A percentile compares a stretch with the other conserved stretches of the same genome.
Evolutionary conservation across 768 basidiomycete species (phyloP).

Genomic region (Pluteus cervinus): DNA sequence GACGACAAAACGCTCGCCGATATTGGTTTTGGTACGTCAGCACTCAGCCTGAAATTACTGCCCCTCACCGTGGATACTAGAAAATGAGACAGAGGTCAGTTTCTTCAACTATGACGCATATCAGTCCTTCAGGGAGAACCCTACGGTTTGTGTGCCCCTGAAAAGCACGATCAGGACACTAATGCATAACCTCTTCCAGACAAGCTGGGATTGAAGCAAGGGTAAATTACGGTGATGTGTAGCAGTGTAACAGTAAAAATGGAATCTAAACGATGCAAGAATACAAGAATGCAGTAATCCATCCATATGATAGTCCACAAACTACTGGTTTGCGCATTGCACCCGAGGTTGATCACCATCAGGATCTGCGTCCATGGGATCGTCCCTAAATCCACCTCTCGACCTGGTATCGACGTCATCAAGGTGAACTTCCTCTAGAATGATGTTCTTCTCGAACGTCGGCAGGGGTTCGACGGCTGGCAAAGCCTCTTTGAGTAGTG

Average conservation of each 20-base stretch:
- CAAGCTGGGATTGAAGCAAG: constrained; percentile 36
- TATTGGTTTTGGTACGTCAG: constrained; percentile 65
- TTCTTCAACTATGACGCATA: constrained; percentile 81
- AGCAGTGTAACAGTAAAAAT: constrained; percentile 25
- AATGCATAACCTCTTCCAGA: constrained; percentile 21
- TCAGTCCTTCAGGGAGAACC: constrained; percentile 75
- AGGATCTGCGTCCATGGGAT: constrained; percentile 94
- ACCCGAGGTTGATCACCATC: constrained; percentile 90
- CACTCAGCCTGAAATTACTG: background rate
- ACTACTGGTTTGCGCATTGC: constrained; percentile 88
- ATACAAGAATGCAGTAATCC: background rate
- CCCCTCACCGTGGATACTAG: constrained; percentile 33
- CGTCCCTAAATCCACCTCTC: constrained; percentile 49
- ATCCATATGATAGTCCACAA: constrained; percentile 2
- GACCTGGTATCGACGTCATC: constrained; percentile 73
- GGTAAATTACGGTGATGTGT: constrained; percentile 33
- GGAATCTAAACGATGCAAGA: constrained; percentile 16
- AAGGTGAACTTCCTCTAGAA: constrained; percentile 81
- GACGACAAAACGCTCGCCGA: constrained; percentile 59
- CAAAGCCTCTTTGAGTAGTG: constrained; percentile 77
- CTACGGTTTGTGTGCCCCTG: constrained; percentile 49
- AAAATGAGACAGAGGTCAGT: constrained; percentile 94
- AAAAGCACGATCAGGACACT: constrained; percentile 6
- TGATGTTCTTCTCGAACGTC: constrained; percentile 58
- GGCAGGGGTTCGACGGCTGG: constrained; percentile 68